Evolutionary conservation across 2,329 filamentous ascomycete species (phyloP).

Genomic region (Cladosporium sp.): DNA sequence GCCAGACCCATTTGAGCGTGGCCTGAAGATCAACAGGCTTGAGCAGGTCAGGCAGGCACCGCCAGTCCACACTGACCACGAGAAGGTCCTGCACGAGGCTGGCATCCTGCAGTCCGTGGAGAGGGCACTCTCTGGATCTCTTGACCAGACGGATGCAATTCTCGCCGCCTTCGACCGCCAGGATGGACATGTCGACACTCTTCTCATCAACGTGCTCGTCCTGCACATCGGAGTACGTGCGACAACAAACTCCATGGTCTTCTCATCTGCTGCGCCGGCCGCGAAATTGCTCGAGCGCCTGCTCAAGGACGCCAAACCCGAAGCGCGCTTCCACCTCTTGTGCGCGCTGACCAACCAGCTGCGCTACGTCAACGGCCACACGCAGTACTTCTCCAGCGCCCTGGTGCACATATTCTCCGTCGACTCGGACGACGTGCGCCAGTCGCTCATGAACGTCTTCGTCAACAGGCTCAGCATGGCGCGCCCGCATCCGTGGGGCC

Average conservation of each 20-base stretch:
- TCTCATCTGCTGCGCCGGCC: constrained; percentile 62
- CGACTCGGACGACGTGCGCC: constrained; percentile 69
- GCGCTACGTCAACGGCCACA: constrained; percentile 83
- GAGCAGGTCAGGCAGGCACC: constrained; percentile 70
- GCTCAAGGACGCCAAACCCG: constrained; percentile 67
- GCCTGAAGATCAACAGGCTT: constrained; percentile 70
- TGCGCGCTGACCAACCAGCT: constrained; percentile 87
- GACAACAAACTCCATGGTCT: constrained; percentile 58
- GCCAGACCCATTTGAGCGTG: constrained; percentile 67
- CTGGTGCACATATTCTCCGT: constrained; percentile 75
- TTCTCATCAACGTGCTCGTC: constrained; percentile 76
- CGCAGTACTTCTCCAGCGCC: constrained; percentile 86
- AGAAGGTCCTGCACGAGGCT: constrained; percentile 46
- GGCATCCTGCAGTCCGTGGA: constrained; percentile 54
- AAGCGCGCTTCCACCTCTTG: constrained; percentile 80
- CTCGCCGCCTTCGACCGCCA: constrained; percentile 66
- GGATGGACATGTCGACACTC: constrained; percentile 38
- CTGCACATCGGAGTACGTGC: constrained; percentile 75
- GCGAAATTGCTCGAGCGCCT: constrained; percentile 71
- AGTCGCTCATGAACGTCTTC: constrained; percentile 85
- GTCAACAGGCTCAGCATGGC: constrained; percentile 84
- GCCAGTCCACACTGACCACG: constrained; percentile 59
- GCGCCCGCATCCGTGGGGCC: constrained; percentile 92
- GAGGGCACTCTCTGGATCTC: constrained; percentile 46
- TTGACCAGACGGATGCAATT: constrained; percentile 72